These are phyloP conservation scores for Hypoxylon rubiginosum DNA, from an alignment of 2,329 filamentous ascomycete species.

Conservation along the genomic window DNA sequence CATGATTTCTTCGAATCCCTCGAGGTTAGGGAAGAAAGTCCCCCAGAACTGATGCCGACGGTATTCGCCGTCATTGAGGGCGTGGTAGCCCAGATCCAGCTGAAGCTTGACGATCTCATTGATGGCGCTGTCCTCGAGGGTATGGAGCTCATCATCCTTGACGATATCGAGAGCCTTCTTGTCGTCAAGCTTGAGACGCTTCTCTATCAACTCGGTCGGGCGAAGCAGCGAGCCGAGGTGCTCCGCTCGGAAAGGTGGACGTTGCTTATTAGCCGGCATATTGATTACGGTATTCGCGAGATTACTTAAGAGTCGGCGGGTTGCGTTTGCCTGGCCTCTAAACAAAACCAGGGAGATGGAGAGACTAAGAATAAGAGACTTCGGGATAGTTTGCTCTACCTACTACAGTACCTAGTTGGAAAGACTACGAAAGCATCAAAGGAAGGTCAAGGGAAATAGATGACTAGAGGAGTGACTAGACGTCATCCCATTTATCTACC, in stretches of 20 bases:
- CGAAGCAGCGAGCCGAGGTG: constrained; percentile 81
- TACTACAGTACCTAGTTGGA: not conserved
- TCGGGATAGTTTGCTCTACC: not conserved
- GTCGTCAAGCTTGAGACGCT: constrained; percentile 64
- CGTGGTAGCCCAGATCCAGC: constrained; percentile 74
- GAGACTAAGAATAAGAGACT: not conserved
- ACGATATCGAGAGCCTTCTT: constrained; percentile 55
- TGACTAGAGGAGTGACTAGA: constrained; percentile 10
- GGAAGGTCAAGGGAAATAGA: constrained; percentile 6
- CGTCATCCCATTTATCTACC: constrained; percentile 38
- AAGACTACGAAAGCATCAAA: not conserved
- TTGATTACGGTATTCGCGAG: constrained; percentile 7
- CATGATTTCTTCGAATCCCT: constrained; percentile 60
- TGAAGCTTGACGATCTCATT: constrained; percentile 77
- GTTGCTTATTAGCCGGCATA: constrained; percentile 51
- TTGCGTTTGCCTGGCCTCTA: not conserved
- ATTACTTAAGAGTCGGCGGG: not conserved
- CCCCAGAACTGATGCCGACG: constrained; percentile 65
- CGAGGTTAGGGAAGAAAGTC: constrained; percentile 59
- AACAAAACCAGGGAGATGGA: not conserved
- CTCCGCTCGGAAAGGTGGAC: constrained; percentile 79
- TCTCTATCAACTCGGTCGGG: constrained; percentile 72
- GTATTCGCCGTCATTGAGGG: constrained; percentile 65
- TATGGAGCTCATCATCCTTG: constrained; percentile 61
- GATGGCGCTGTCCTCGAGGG: constrained; percentile 72